Conservation (phyloP, 352 stramenopile genomes). For the Globisporangium recalcitrans region DNA sequence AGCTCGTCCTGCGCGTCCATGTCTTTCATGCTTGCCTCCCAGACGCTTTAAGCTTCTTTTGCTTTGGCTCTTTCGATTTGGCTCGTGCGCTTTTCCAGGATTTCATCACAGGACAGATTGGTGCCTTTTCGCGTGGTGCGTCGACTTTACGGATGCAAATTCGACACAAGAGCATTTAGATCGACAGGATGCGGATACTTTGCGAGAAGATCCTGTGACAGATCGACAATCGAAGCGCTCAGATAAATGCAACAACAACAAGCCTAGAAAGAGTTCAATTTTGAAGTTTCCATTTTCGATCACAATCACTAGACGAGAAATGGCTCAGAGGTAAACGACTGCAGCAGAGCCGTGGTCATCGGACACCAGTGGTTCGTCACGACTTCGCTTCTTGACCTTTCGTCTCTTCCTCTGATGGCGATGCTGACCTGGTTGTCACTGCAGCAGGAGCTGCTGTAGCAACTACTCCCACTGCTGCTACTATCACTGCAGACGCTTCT, state of each 20-base stretch:
- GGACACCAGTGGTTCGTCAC: constrained; percentile 45
- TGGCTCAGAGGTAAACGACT: constrained; percentile 25
- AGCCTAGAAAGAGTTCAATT: not conserved
- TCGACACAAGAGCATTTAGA: too few relatives aligned
- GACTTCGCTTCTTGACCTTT: not conserved
- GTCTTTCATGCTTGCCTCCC: constrained; percentile 6
- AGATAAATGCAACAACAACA: not conserved
- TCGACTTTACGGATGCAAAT: not conserved
- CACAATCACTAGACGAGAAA: not conserved
- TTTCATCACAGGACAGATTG: not conserved
- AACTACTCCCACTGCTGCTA: constrained; percentile 1
- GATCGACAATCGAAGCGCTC: not conserved
- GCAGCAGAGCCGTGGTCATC: constrained; percentile 55
- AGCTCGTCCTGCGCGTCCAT: constrained; percentile 11
- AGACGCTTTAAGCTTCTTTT: not conserved
- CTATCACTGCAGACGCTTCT: not conserved
- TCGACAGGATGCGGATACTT: not conserved
- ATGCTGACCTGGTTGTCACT: constrained; percentile 11
- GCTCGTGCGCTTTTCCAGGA: not conserved
- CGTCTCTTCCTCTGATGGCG: not conserved
- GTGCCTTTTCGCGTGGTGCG: not conserved
- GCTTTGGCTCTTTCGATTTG: not conserved
- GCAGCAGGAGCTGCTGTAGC: constrained; percentile 4
- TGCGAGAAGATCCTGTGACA: not conserved
- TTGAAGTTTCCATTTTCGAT: not conserved